These are phyloP conservation scores for Nigrograna mackinnonii DNA, from an alignment of 2,329 filamentous ascomycete genomes.

Conservation along the genomic window DNA sequence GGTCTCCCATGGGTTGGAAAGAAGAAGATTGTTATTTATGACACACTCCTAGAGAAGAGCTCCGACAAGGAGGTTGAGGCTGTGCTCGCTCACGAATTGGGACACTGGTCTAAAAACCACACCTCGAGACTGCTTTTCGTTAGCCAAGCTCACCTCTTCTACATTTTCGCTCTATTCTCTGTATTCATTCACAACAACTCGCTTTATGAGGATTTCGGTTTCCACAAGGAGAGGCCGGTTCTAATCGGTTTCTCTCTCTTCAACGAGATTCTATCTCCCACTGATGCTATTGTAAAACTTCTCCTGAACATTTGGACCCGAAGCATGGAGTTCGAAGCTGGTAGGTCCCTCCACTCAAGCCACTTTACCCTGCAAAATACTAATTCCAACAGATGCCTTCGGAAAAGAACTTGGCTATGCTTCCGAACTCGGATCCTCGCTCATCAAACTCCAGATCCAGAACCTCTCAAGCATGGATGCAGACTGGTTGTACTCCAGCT, in stretches of 20 bases:
- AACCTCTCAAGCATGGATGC: constrained; percentile 99
- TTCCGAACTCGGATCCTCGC: constrained; percentile 77
- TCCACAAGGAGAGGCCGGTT: constrained; percentile 79
- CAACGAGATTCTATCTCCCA: constrained; percentile 92
- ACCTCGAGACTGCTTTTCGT: constrained; percentile 90
- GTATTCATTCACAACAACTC: constrained; percentile 96
- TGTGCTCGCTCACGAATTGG: constrained; percentile 92
- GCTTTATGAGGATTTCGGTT: constrained; percentile 89
- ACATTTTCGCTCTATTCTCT: constrained; percentile 94
- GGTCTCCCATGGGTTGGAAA: constrained; percentile 86
- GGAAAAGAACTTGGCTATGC: constrained; percentile 83
- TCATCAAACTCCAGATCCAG: constrained; percentile 98
- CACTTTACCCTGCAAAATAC: constrained; percentile 7
- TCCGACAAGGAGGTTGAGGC: constrained; percentile 90
- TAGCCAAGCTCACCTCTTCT: constrained; percentile 84
- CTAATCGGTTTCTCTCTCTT: constrained; percentile 98
- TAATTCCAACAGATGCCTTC: constrained; percentile 68
- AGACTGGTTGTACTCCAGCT: constrained; percentile 97
- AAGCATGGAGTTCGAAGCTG: constrained; percentile 94
- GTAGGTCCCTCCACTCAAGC: constrained; percentile 39
- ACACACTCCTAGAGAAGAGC: constrained; percentile 95
- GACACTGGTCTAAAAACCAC: constrained; percentile 96
- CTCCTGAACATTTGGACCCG: constrained; percentile 95
- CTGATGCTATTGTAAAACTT: constrained; percentile 93
- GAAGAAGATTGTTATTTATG: constrained; percentile 99